Base-by-base conservation (phyloP, 495 filamentous ascomycete genomes). In the Xylaria intraflava region DNA sequence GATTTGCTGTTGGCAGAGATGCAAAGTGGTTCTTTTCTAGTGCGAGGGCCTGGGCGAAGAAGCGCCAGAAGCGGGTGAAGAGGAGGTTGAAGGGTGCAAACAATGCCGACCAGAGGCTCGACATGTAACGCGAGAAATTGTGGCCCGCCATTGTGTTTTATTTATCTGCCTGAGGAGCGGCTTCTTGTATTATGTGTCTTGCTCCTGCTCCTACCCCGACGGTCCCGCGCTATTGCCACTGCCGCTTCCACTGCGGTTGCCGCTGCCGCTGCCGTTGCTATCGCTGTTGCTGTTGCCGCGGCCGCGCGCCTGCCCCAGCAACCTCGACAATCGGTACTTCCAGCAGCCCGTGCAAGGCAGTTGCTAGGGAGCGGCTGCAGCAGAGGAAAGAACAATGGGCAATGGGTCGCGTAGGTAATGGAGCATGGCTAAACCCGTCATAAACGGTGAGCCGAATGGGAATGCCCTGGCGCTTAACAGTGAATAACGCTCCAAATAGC, bases 1-100 rank as follows among this genome's bases (percentile, higher is more conserved):
- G 38, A 3, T 35, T 9, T 42, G 49, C 2, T 14, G 39, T n/a
- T 11, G 35, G 30, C 20, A 33, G 16, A 36, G 39, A 35, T 19
- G 33, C 22, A 30, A 26, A 17, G 47, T 9, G 19, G 19, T 19
- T 54, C 19, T 43, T 43, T 43, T 42, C 33, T 19, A 39, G 44
- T 42, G 46, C 45, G 14, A 47, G 44, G 42, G 41, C 41, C 49
- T 50, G 55, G 43, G 61, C 42, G 58, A 44, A 38, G 53, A 62
- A 60, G 39, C 35, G 49, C 53, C 55, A 60, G 58, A 66, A 49
- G 48, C 55, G 64, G 49, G 59, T 46, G 35, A 58, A 58, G 49
- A 66, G 56, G 47, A 62, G 56, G 55, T 60, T 56, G 55, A 66
- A 64, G 57, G 61, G 58, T 52, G 64, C 64, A 66, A 66, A 66